Percentiles rank a stretch among this genome's conserved stretches.
phyloP scores from a whole-genome alignment of 108 stramenopile genomes.

The Cyclotella atomus region DNA sequence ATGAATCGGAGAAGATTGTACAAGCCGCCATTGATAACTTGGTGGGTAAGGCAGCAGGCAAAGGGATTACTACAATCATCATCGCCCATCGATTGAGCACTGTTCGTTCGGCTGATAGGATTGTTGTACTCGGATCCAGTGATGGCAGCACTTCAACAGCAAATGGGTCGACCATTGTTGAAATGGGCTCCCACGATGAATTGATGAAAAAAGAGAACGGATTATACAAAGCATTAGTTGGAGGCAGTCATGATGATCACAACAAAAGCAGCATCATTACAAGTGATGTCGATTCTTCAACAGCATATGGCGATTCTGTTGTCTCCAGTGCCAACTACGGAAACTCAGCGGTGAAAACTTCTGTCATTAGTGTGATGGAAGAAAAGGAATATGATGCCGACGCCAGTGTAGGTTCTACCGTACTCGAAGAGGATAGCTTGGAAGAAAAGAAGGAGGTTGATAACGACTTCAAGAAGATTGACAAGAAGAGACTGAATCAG shows the following conservation, averaged over 20 bases:
- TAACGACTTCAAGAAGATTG: slow-evolving; percentile 28
- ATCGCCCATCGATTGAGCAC: slow-evolving; percentile 95
- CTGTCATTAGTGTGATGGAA: background rate
- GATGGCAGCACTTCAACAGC: slow-evolving; percentile 24
- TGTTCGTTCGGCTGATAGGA: slow-evolving; percentile 87
- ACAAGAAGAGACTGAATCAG: slow-evolving; percentile 51
- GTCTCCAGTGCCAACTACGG: background rate
- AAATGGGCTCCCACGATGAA: slow-evolving; percentile 89
- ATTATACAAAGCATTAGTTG: slow-evolving; percentile 65
- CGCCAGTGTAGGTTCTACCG: background rate
- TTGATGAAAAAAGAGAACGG: slow-evolving; percentile 71
- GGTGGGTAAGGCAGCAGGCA: slow-evolving; percentile 49
- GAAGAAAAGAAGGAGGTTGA: slow-evolving; percentile 25
- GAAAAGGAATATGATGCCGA: background rate
- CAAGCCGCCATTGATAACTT: slow-evolving; percentile 82
- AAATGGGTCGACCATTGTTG: slow-evolving; percentile 57
- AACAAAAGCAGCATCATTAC: background rate
- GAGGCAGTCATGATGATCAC: slow-evolving; percentile 28
- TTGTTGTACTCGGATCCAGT: slow-evolving; percentile 88
- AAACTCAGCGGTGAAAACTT: background rate
- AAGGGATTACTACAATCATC: slow-evolving; percentile 83
- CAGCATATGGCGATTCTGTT: background rate
- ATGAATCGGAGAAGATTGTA: slow-evolving; percentile 49
- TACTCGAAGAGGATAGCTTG: background rate
- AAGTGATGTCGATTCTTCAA: background rate